Conservation (phyloP, 1,284 basidiomycete genomes). For the Trichosporon ovoides region DNA sequence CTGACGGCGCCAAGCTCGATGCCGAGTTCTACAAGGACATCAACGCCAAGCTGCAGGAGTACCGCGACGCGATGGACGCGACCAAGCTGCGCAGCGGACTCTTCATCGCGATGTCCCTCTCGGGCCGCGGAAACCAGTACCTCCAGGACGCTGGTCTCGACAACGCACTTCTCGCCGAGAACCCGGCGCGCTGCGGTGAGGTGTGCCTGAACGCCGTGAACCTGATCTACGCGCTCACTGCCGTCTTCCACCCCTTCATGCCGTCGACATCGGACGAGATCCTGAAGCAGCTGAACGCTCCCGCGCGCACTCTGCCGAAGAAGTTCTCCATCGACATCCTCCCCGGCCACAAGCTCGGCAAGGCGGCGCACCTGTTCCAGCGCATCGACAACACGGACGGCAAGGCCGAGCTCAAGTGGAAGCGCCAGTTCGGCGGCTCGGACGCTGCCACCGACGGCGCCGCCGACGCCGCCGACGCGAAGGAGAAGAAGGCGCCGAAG, state of each 20-base stretch:
- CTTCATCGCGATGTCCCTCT: slow-evolving; percentile 82
- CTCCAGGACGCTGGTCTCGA: slow-evolving; percentile 86
- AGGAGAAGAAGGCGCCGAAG: slow-evolving; percentile 24
- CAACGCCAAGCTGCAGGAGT: slow-evolving; percentile 69
- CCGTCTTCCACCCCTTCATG: slow-evolving; percentile 92
- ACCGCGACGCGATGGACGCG: slow-evolving; percentile 80
- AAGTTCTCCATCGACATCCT: slow-evolving; percentile 74
- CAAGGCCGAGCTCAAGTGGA: slow-evolving; percentile 79
- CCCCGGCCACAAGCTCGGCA: slow-evolving; percentile 77
- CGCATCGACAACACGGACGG: slow-evolving; percentile 69
- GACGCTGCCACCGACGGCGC: slow-evolving; percentile 27
- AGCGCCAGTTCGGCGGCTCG: slow-evolving; percentile 70
- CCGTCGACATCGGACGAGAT: slow-evolving; percentile 80
- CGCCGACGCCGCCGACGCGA: slow-evolving; percentile 31
- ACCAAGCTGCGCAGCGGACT: slow-evolving; percentile 86
- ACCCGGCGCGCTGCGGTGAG: slow-evolving; percentile 79
- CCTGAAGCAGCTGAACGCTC: slow-evolving; percentile 83
- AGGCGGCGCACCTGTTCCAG: slow-evolving; percentile 86
- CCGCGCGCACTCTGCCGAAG: slow-evolving; percentile 68
- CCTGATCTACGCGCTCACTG: slow-evolving; percentile 85
- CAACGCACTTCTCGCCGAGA: slow-evolving; percentile 77
- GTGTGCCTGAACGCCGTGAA: slow-evolving; percentile 87
- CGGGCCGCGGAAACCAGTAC: slow-evolving; percentile 88
- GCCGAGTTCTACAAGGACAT: slow-evolving; percentile 74
- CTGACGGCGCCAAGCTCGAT: slow-evolving; percentile 58